Base-by-base conservation (phyloP, 2,329 filamentous ascomycete genomes). In the Aureobasidium melanogenum region DNA sequence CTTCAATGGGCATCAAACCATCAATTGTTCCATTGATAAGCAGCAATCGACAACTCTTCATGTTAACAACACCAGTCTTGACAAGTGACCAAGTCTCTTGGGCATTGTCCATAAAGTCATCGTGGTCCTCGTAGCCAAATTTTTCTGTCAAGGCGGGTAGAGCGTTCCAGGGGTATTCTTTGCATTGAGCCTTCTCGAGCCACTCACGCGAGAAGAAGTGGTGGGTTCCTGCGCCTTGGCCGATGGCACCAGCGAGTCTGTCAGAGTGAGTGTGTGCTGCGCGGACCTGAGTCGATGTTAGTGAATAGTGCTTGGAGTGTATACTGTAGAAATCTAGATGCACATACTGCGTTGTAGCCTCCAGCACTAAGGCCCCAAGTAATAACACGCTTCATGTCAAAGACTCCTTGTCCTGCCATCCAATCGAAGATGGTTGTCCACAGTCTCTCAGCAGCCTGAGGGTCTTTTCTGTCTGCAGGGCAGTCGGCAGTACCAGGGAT, bases 401-500 rank as follows among this genome's bases (percentile, higher is more conserved):
- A 84, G 32, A 75, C 68, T 1, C 75, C 72, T 54, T 82, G 73
- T 2, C 69, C 62, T 1, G 69, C 73, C 77, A 87, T 81, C 80
- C 85, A 88, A 36, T 80, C 79, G 3, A 89, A 72, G 32, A 88
- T 73, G 63, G 82, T 84, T 32, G 79, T 79, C 80, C 84, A 87
- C 41, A 88, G 72, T 2, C 86, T 77, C 67, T 89, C 87, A 0
- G 83, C 76, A 1, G 79, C 79, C 4, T 73, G 71, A 0, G 86
- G 81, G 68, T 89, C 86, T 0, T 77, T 75, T 32, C 83, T 76
- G 64, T 86, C 83, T 0, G 85, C 83, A 0, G 86, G 86, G 63
- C 82, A 88, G 69, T 89, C 86, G 5, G 84, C 86, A 1, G 85
- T 87, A 0, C 85, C 85, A 0, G 84, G 84, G 61, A 87, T 86